Evolutionary conservation across 2,329 filamentous ascomycete genomes (phyloP).

Genomic region (Clarireedia hainanense): DNA sequence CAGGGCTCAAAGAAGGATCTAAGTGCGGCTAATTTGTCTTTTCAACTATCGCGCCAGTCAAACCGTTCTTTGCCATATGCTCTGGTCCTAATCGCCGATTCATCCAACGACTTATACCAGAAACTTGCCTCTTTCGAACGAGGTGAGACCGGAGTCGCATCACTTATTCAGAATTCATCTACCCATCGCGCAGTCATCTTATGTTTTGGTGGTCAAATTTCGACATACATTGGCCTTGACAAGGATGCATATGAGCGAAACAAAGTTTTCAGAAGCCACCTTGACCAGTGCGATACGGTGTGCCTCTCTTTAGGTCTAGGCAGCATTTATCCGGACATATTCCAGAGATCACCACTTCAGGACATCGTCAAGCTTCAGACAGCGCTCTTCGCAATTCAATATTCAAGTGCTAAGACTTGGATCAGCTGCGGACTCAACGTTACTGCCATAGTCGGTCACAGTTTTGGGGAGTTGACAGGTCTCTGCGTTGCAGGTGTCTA

Average conservation of each 20-base stretch:
- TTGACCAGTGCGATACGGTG: constrained; percentile 11
- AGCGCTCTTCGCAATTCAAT: constrained; percentile 14
- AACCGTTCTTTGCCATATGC: too few species aligned
- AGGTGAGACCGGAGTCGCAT: neutral
- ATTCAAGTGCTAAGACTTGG: constrained; percentile 15
- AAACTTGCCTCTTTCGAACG: constrained; percentile 12
- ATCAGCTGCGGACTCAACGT: constrained; percentile 13
- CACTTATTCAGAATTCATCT: neutral
- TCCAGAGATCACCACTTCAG: neutral
- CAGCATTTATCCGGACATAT: constrained; percentile 15
- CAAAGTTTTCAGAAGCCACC: constrained; percentile 8
- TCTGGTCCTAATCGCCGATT: too few species aligned
- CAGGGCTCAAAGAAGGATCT: constrained; percentile 21
- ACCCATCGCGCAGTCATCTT: constrained; percentile 19
- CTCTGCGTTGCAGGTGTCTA: constrained; percentile 25
- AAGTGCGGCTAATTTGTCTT: constrained; percentile 27
- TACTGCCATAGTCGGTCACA: constrained; percentile 29
- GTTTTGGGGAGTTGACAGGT: constrained; percentile 34
- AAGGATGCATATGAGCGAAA: neutral
- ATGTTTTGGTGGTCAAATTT: constrained; percentile 26
- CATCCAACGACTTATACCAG: neutral
- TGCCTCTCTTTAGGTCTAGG: constrained; percentile 2
- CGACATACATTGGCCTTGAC: constrained; percentile 8
- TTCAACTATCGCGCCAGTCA: neutral
- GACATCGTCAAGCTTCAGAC: constrained; percentile 12